phyloP scores from a whole-genome alignment of 495 filamentous ascomycete genomes.

The Apiosordaria backusii region DNA sequence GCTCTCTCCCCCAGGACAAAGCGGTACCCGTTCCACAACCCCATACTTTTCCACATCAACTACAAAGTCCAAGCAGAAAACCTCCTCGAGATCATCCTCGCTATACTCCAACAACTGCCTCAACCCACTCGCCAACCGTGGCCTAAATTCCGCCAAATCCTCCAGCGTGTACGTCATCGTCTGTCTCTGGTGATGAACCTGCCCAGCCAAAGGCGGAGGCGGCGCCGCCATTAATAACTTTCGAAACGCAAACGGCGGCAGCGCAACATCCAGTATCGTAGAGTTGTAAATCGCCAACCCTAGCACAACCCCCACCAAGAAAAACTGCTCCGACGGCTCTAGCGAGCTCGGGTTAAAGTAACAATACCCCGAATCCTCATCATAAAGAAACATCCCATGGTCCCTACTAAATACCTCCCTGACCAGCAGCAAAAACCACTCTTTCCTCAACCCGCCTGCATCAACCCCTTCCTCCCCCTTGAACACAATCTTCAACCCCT shows the following conservation, averaged over 20 bases:
- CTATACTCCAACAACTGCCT: slow-evolving; percentile 76
- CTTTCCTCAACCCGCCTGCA: slow-evolving; percentile 86
- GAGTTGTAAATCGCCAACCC: slow-evolving; percentile 96
- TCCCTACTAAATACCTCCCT: slow-evolving; percentile 90
- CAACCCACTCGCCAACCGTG: slow-evolving; percentile 71
- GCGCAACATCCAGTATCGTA: slow-evolving; percentile 84
- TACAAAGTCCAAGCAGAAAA: slow-evolving; percentile 82
- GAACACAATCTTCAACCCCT: slow-evolving; percentile 84
- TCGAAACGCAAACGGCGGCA: slow-evolving; percentile 90
- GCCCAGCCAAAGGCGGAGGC: slow-evolving; percentile 47
- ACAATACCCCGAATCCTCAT: slow-evolving; percentile 89
- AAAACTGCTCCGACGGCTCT: slow-evolving; percentile 92
- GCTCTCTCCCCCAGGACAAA: slow-evolving; percentile 72
- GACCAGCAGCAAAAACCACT: slow-evolving; percentile 92
- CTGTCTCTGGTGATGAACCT: slow-evolving; percentile 49
- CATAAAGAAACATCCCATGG: slow-evolving; percentile 87
- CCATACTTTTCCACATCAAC: slow-evolving; percentile 77
- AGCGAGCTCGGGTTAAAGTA: slow-evolving; percentile 94
- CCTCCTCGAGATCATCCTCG: slow-evolving; percentile 71
- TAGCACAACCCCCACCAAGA: slow-evolving; percentile 82
- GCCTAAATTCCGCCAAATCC: slow-evolving; percentile 82
- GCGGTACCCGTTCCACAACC: slow-evolving; percentile 58
- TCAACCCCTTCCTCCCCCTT: slow-evolving; percentile 88
- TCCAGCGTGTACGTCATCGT: slow-evolving; percentile 70
- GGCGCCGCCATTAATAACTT: slow-evolving; percentile 77